Percentiles rank a stretch among this genome's conserved stretches.
Evolutionary conservation across 1,284 basidiomycete genomes (phyloP).

Genomic region (Hypsizygus ulmarius): DNA sequence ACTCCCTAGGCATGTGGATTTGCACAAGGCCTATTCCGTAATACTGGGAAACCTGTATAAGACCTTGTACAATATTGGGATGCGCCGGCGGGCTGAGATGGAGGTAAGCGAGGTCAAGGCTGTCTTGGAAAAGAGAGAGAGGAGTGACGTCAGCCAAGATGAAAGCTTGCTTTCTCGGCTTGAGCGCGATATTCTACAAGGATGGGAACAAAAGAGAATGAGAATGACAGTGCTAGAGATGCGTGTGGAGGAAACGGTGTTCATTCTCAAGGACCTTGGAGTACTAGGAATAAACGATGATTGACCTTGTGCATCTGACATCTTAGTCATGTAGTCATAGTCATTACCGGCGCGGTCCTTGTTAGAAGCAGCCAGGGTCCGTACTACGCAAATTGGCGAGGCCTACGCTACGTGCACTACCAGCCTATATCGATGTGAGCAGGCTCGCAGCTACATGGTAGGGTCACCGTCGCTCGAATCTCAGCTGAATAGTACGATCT

Average conservation of each 20-base stretch:
- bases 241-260: slow-evolving; percentile 82
- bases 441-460: too few relatives aligned
- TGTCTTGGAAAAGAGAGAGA: slow-evolving; percentile 75
- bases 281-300: slow-evolving; percentile 38
- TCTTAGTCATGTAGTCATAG: too few relatives aligned
- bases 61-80: slow-evolving; percentile 79
- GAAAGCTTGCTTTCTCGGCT: slow-evolving; percentile 64
- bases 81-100: slow-evolving; percentile 68
- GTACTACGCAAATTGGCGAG: too few relatives aligned
- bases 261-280: slow-evolving; percentile 76
- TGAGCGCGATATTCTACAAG: slow-evolving; percentile 65
- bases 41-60: slow-evolving; percentile 82
- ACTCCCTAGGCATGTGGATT: slow-evolving; percentile 72
- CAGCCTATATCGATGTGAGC: too few relatives aligned
- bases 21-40: slow-evolving; percentile 75
- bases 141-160: slow-evolving; percentile 78
- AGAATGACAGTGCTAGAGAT: slow-evolving; percentile 74
- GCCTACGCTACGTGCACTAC: too few relatives aligned
- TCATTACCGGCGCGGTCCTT: too few relatives aligned
- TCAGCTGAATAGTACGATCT: too few relatives aligned
- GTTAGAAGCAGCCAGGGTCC: too few relatives aligned
- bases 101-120: slow-evolving; percentile 63
- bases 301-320: too few relatives aligned
- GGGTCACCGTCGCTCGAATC: too few relatives aligned
- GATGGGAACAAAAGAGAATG: slow-evolving; percentile 68